These are phyloP conservation scores for Sporothrix brunneoviolacea DNA, from an alignment of 2,329 filamentous ascomycete species.

Conservation along the genomic window DNA sequence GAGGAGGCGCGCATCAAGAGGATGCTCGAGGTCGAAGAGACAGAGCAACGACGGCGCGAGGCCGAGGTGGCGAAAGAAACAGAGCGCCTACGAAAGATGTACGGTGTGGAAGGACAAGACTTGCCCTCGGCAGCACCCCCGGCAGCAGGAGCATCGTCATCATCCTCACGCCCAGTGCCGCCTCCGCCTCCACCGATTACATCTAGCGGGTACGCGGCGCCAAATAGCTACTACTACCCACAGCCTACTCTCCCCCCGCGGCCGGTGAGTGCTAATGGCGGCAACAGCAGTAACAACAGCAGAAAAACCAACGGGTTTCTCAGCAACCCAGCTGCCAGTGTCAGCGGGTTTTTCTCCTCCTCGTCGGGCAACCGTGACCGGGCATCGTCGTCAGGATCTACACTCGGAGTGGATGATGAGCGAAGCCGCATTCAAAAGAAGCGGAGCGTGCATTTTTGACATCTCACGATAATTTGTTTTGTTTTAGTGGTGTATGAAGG, in stretches of 20 bases:
- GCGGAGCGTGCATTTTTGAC: conserved; percentile 28
- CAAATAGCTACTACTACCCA: conserved; percentile 2
- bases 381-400: conserved; percentile 13
- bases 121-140: conserved; percentile 23
- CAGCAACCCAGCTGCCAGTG: conserved; percentile 20
- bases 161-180: conserved; percentile 29
- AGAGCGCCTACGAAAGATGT: conserved; percentile 64
- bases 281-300: conserved; percentile 5
- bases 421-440: conserved; percentile 28
- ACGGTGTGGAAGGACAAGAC: conserved; percentile 51
- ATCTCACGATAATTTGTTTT: background rate
- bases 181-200: conserved; percentile 25
- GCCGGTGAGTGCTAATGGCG: conserved; percentile 38
- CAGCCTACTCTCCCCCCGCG: conserved; percentile 30
- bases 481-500: background rate
- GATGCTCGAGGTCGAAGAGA: conserved; percentile 61
- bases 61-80: conserved; percentile 71
- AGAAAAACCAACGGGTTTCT: conserved; percentile 3
- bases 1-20: conserved; percentile 54
- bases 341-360: conserved; percentile 21
- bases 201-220: background rate
- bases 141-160: conserved; percentile 16
- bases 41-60: conserved; percentile 48
- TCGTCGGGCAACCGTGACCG: conserved; percentile 13
- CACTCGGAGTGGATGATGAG: conserved; percentile 16